Evolutionary conservation across 2,329 filamentous ascomycete genomes (phyloP).

Genomic region (Lizonia empirigonia): DNA sequence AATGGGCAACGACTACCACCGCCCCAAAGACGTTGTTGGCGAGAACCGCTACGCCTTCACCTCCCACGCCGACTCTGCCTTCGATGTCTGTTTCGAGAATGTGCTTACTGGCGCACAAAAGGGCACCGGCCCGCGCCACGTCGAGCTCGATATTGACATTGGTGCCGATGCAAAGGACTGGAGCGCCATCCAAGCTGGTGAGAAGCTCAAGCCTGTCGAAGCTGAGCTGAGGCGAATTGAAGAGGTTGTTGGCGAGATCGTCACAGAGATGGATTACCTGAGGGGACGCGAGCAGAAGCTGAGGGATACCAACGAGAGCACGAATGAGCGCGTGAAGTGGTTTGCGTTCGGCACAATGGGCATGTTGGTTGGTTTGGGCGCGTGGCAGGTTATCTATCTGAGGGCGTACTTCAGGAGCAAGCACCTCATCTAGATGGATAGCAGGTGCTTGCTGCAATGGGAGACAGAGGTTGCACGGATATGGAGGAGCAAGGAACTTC

Average conservation of each 20-base stretch:
- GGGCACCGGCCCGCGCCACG: slow-evolving; percentile 62
- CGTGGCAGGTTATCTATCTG: slow-evolving; percentile 97
- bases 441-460: background rate
- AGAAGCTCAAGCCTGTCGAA: slow-evolving; percentile 98
- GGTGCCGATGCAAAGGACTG: slow-evolving; percentile 98
- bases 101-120: slow-evolving; percentile 60
- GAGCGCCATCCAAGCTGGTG: slow-evolving; percentile 91
- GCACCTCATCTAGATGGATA: slow-evolving; percentile 54
- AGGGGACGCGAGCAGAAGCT: slow-evolving; percentile 89
- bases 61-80: slow-evolving; percentile 85
- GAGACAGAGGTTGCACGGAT: background rate
- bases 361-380: slow-evolving; percentile 85
- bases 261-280: slow-evolving; percentile 95
- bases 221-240: slow-evolving; percentile 91
- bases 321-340: slow-evolving; percentile 98
- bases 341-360: slow-evolving; percentile 94
- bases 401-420: slow-evolving; percentile 83
- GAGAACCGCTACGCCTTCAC: slow-evolving; percentile 95
- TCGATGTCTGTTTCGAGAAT: slow-evolving; percentile 97
- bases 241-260: slow-evolving; percentile 86
- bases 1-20: slow-evolving; percentile 93
- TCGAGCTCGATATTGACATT: slow-evolving; percentile 95
- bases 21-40: slow-evolving; percentile 87
- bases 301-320: slow-evolving; percentile 98
- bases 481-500: background rate